Evolutionary conservation across 2,329 filamentous ascomycete genomes (phyloP).

Genomic region (Aspergillus candidus): DNA sequence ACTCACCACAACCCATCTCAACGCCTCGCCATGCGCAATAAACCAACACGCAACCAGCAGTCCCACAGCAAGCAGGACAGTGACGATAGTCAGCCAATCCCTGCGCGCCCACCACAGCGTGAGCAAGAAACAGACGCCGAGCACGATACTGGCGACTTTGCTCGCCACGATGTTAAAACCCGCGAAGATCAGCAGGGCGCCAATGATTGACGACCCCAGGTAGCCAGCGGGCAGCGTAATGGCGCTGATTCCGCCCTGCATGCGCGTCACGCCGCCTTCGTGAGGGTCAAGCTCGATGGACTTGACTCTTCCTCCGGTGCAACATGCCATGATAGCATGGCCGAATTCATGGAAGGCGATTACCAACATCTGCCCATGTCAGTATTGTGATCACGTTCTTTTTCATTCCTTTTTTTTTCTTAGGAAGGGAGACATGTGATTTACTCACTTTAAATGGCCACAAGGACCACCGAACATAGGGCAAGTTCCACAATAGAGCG

Average conservation of each 20-base stretch:
- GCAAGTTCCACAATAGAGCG: constrained; percentile 71
- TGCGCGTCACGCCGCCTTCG: constrained; percentile 72
- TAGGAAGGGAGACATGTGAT: neutral
- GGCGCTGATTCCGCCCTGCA: constrained; percentile 64
- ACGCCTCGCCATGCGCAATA: constrained; percentile 66
- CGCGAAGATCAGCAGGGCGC: constrained; percentile 69
- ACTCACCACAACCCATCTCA: constrained; percentile 64
- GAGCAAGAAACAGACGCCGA: constrained; percentile 69
- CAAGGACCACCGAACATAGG: constrained; percentile 65
- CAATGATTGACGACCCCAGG: constrained; percentile 69
- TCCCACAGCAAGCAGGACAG: constrained; percentile 63
- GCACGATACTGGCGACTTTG: constrained; percentile 68
- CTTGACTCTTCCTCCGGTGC: constrained; percentile 67
- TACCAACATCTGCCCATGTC: constrained; percentile 59
- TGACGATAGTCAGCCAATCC: constrained; percentile 71
- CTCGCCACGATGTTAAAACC: constrained; percentile 76
- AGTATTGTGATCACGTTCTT: too few species aligned
- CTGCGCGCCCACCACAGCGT: constrained; percentile 75
- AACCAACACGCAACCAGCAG: constrained; percentile 72
- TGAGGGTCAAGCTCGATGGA: constrained; percentile 68
- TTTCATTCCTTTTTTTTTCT: neutral
- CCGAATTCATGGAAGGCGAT: constrained; percentile 78
- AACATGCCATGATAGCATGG: constrained; percentile 65
- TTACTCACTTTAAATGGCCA: constrained; percentile 70
- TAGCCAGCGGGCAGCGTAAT: constrained; percentile 73